These are phyloP conservation scores for Solanum medicagineum DNA, from an alignment of 257 asterid species.

Conservation along the genomic window DNA sequence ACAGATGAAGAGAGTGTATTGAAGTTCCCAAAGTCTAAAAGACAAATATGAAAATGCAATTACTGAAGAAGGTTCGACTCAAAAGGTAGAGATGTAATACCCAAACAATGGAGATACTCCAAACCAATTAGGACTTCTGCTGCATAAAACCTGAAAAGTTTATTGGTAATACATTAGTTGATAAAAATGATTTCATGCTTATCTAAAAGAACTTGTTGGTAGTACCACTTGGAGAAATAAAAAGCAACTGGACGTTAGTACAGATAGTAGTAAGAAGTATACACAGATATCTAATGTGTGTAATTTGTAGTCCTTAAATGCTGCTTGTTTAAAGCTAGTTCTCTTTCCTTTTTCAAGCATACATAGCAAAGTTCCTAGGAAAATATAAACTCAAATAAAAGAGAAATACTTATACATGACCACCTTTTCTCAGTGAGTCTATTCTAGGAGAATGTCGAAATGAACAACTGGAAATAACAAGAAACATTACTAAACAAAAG, in stretches of 20 bases:
- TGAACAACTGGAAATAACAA: not conserved
- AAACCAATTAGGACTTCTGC: constrained; percentile 87
- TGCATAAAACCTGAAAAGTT: constrained; percentile 68
- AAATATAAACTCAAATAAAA: not conserved
- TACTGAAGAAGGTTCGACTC: not conserved
- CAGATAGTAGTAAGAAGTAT: not conserved
- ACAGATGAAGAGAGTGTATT: not conserved
- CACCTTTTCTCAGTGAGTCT: not conserved
- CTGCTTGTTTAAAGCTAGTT: not conserved
- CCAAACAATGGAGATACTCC: constrained; percentile 98
- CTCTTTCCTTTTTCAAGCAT: not conserved
- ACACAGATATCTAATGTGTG: not conserved
- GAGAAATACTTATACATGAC: not conserved
- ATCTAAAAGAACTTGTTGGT: not conserved
- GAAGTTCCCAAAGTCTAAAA: not conserved
- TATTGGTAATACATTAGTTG: not conserved
- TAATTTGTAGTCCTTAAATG: not conserved
- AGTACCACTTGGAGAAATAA: not conserved
- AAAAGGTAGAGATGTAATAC: constrained; percentile 19
- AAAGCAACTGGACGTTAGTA: not conserved
- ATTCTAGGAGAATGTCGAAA: not conserved
- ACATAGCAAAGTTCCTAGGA: not conserved
- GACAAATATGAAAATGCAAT: not conserved
- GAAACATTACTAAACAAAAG: not conserved
- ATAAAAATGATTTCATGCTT: not conserved